Base-by-base conservation (phyloP, 2,329 filamentous ascomycete species). In the Albophoma yamanashiensis region DNA sequence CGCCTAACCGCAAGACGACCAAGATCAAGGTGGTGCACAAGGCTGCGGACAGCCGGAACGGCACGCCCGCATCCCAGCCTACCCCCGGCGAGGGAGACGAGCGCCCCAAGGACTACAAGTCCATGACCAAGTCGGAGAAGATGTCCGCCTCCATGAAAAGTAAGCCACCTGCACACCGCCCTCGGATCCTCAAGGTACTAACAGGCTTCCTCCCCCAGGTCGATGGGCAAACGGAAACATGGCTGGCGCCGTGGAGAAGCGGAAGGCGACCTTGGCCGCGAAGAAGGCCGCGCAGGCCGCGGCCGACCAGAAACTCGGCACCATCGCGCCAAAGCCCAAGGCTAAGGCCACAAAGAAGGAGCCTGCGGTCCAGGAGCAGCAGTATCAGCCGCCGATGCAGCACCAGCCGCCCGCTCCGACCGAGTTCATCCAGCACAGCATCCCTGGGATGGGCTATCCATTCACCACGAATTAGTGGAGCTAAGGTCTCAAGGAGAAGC, bases 111-210 rank as follows among this genome's bases (percentile, higher is more conserved):
- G 81, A 84, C 58, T 85, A 85, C 66, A 79, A 79, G 42, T 76
- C 79, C 52, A 85, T 85, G 82, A 85, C 81, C 56, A 86, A 86
- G 73, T 84, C 81, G 38, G 82, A 86, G 72, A 86, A 86, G 76
- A 85, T 86, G 82, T 83, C 80, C n/a, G 78, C 78, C 22, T 85
- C 82, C 3, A 86, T 86, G 83, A 84, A 84, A 74, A 81, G 83
- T 85, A 75, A 73, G 78, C 71, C 47, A 34, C 34, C 40, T 36
- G 38, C 40, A 4, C 14, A 14, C 56, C 7, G 34, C 8, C 22
- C 25, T 14, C 27, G 39, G 47, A 52, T 27, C 22, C 40, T 45
- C 56, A 22, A 34, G n/a, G 22, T 55, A 62, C 73, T 73, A 69
- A 70, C 67, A 55, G 45, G 20, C 43, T 56, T 52, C 53, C 22